Evolutionary conservation across 148 eudicot genomes (phyloP).

Genomic region (Silene conica): DNA sequence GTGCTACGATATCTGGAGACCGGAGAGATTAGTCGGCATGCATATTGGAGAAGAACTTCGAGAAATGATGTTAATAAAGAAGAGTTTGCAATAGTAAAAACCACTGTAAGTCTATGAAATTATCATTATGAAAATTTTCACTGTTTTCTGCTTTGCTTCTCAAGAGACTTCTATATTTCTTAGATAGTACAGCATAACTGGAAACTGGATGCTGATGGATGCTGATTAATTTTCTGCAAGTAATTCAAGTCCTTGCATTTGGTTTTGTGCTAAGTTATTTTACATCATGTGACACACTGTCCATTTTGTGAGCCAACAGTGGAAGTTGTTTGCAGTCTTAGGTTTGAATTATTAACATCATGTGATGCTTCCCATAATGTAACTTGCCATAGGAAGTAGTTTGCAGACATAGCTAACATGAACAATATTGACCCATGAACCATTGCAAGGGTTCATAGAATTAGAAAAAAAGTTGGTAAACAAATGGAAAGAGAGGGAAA

Average conservation of each 20-base stretch:
- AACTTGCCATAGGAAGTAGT: not conserved
- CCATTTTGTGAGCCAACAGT: not conserved
- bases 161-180: not conserved
- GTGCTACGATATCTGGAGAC: conserved; percentile 62
- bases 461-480: no score
- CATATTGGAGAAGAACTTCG: conserved; percentile 40
- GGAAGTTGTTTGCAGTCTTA: not conserved
- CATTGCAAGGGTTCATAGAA: not conserved
- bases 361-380: not conserved
- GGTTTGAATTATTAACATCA: not conserved
- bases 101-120: conserved; percentile 33
- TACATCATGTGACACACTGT: not conserved
- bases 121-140: not conserved
- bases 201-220: not conserved
- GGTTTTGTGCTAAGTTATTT: not conserved
- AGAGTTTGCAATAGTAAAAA: conserved; percentile 26
- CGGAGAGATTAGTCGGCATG: conserved; percentile 55
- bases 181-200: not conserved
- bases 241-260: not conserved
- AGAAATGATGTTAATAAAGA: conserved; percentile 23
- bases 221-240: not conserved
- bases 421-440: not conserved
- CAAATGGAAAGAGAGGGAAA: not conserved
- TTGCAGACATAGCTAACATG: conserved; percentile 3
- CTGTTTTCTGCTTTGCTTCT: conserved; percentile 12